Base-by-base conservation (phyloP, 1,284 basidiomycete species). In the Laetiporus sulphureus region DNA sequence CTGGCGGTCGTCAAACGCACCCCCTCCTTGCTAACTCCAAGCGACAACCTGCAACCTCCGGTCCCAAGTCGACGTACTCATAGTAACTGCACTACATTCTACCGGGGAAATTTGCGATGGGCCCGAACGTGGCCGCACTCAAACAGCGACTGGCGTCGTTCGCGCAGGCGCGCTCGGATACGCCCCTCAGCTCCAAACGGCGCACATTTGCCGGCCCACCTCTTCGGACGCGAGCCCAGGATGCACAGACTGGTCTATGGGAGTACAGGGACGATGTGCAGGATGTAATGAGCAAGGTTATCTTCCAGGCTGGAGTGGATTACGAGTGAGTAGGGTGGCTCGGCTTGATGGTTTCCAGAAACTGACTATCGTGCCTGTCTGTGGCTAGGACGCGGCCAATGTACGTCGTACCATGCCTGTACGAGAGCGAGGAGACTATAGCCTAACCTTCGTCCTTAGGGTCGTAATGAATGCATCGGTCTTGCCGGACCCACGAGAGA, bases 221-320 rank as follows among this genome's bases (percentile, higher is more conserved):
- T 0, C 50, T 52, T n/a, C 36, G 42, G 10, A 50, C 43, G 31
- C 40, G 45, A 1, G 23, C 44, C 3, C 44, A 44, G 16, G 41
- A 36, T 4, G 41, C 46, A 20, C 24, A 43, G 8, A 3, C 15
- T 7, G 10, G 7, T n/a, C 65, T 56, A 47, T 62, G 66, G 35
- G n/a, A n/a, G n/a, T n/a, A n/a, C n/a, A n/a, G n/a, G n/a, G 75
- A 73, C 39, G 64, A 64, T 44, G 62, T 84, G 13, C 77, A 85
- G 55, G 73, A 81, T 15, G 74, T 84, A 27, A 77, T 91, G 65
- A 59, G 66, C 25, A 77, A 68, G 56, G 68, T 91, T 64, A 87
- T 91, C 38, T 90, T 87, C 51, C 89, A 91, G 57, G 88, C 89
- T 29, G 88, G 89, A 1, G 84, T 91, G 41, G 89, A 91, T 63